These are phyloP conservation scores for Daucus carota DNA, from an alignment of 129 eudicot species.

Conservation along the genomic window DH1_v3.0 NC_030381.2:50480501-50481000, in stretches of 20 bases:
- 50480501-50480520: background rate
- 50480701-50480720: background rate
- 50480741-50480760: background rate
- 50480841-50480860: conserved; percentile 11
- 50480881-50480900: conserved; percentile 5
- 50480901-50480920: conserved; percentile 25
- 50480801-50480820: background rate
- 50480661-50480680: background rate
- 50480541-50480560: background rate
- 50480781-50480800: background rate
- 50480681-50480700: background rate
- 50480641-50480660: background rate
- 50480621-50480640: no score
- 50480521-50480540: no score
- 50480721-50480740: background rate
- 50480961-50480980: conserved; percentile 33
- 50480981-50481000: conserved; percentile 14
- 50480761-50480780: background rate
- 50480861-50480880: conserved; percentile 3
- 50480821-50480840: conserved; percentile 1
- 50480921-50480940: conserved; percentile 15
- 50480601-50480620: background rate
- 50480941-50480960: conserved; percentile 23
- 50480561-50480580: background rate
- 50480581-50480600: background rate